Evolutionary conservation across 495 filamentous ascomycete genomes (phyloP), one percentile per base, ranked within the genome.

Genomic region (Cercophora samala): DNA sequence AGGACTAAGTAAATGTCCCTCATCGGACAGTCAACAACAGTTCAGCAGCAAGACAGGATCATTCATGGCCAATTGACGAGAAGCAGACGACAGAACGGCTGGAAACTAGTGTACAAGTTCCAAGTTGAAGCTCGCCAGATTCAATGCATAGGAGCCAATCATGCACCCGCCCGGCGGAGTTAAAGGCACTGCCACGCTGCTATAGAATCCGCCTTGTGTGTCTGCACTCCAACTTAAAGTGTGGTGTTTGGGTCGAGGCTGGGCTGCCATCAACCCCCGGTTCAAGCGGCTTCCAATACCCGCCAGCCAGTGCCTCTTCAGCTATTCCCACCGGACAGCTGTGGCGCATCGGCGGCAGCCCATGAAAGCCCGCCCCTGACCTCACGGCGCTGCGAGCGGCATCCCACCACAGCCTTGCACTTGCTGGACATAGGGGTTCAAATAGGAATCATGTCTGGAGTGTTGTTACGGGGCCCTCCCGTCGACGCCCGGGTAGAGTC

Each of bases 161-260:
- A 56, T 56, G 53, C 53, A 56, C n/a, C n/a, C n/a, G 19, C 53
- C 22, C n/a, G 53, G 53, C 53, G 53, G 53, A 56, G 53, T 23
- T 54, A 29, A 29, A 46, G 53, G 18, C 53, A 56, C 53, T 23
- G 53, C 53, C 53, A 56, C 53, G 19, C 19, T 18, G 52, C 52
- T 11, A 18, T 54, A 46, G 2, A 56, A 21, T 56, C 53, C 22
- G 53, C 53, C 53, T 56, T 56, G 53, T 56, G 53, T 5, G 53
- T 56, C n/a, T 56, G 53, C 53, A 18, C 53, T 56, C 53, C 53
- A 4, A 9, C 53, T 18, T 56, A 22, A 21, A 56, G 53, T 13
- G 52, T 54, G 52, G 52, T 17, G 15, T 56, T 56, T 23, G 8
- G 53, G 53, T 56, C 53, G 53, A 9, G 53, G 53, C 53, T 56